phyloP scores from a whole-genome alignment of 2,329 filamentous ascomycete species.

The Biscogniauxia marginata region DNA sequence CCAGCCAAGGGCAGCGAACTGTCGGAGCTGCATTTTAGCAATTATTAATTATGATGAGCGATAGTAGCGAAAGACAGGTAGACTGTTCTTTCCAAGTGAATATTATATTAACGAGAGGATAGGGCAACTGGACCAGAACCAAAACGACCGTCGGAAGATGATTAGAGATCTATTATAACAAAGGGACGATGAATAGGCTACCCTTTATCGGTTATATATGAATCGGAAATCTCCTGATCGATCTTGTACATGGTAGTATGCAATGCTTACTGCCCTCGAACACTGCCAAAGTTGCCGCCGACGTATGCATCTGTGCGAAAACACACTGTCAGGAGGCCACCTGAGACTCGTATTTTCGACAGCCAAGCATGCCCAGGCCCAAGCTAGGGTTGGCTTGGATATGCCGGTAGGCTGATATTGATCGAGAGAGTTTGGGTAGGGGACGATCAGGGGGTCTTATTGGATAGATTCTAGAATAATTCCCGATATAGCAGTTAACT shows the following conservation, averaged over 20 bases:
- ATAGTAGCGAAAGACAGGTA: not conserved
- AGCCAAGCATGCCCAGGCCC: not conserved
- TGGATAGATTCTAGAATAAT: conserved; percentile 4
- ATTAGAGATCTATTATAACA: not conserved
- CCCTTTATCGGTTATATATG: not conserved
- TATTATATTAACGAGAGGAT: not conserved
- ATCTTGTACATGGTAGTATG: not conserved
- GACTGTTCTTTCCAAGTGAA: not conserved
- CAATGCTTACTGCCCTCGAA: not conserved
- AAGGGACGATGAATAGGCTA: not conserved
- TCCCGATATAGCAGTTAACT: conserved; percentile 11
- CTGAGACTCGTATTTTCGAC: not conserved
- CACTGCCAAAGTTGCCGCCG: not conserved
- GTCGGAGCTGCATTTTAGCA: conserved; percentile 18
- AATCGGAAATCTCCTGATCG: not conserved
- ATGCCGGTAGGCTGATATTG: not conserved
- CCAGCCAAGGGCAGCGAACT: conserved; percentile 16
- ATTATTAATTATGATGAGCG: not conserved
- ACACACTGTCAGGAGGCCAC: not conserved
- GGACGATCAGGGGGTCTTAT: conserved; percentile 12
- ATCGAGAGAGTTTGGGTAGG: not conserved
- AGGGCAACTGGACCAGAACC: not conserved
- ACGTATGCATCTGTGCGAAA: not conserved
- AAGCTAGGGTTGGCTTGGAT: conserved; percentile 1
- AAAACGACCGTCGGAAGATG: not conserved